These are phyloP conservation scores for Termitomyces sp. DNA, from an alignment of 768 basidiomycete species.

Conservation along the genomic window DNA sequence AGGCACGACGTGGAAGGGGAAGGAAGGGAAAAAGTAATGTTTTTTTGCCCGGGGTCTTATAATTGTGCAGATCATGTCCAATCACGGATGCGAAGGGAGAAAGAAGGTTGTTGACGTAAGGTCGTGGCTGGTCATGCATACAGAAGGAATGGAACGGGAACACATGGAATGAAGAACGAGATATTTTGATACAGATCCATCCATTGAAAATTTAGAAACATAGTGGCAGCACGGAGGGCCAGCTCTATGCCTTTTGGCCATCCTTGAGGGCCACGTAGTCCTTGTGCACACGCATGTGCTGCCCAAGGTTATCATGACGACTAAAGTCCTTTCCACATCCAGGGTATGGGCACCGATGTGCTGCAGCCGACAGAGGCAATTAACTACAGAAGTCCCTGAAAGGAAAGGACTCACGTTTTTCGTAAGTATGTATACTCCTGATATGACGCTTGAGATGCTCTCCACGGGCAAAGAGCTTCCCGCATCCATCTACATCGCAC, in stretches of 20 bases:
- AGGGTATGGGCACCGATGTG: constrained; percentile 75
- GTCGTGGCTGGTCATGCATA: constrained; percentile 3
- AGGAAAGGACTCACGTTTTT: constrained; percentile 61
- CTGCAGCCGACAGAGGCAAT: constrained; percentile 30
- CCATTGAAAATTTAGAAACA: neutral
- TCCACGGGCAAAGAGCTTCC: constrained; percentile 72
- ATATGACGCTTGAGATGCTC: constrained; percentile 84
- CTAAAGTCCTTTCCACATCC: constrained; percentile 83
- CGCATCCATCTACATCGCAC: constrained; percentile 68
- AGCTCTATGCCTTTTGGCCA: constrained; percentile 7
- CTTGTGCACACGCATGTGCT: constrained; percentile 83
- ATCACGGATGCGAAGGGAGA: neutral
- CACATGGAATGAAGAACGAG: neutral
- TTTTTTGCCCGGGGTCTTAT: neutral
- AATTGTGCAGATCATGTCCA: constrained; percentile 4
- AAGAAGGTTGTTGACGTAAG: neutral
- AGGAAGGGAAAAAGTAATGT: neutral
- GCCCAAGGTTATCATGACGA: constrained; percentile 82
- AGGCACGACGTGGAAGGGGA: neutral
- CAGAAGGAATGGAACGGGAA: neutral
- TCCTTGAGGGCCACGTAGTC: constrained; percentile 32
- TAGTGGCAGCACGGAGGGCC: neutral
- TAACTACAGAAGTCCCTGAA: neutral
- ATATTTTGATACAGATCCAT: constrained; percentile 4
- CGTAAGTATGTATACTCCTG: constrained; percentile 74